Evolutionary conservation across 495 filamentous ascomycete genomes (phyloP).

Genomic region (Xylaria cubensis): DNA sequence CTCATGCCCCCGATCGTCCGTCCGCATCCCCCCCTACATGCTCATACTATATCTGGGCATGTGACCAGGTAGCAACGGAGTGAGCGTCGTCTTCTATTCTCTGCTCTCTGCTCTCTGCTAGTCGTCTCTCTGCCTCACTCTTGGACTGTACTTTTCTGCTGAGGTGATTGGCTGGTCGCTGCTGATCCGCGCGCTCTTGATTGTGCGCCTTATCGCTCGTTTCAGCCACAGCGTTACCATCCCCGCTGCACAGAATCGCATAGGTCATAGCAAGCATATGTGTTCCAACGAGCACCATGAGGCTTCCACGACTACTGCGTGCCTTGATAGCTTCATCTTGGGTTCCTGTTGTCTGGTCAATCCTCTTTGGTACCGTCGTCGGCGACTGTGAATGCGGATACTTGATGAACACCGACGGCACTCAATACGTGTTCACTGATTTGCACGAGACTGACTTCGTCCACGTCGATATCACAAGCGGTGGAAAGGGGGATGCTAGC

Average conservation of each 20-base stretch:
- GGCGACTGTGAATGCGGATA: slow-evolving; percentile 79
- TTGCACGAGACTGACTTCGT: slow-evolving; percentile 73
- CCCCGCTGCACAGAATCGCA: not conserved
- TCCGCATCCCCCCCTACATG: not conserved
- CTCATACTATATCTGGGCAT: slow-evolving; percentile 5
- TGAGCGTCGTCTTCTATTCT: not conserved
- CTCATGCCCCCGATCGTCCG: not conserved
- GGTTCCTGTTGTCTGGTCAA: slow-evolving; percentile 18
- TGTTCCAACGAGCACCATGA: slow-evolving; percentile 10
- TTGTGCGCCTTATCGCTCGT: slow-evolving; percentile 13
- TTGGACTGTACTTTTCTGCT: not conserved
- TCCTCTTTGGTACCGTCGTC: slow-evolving; percentile 32
- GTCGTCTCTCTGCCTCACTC: not conserved
- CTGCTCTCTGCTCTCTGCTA: not conserved
- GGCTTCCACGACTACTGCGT: not conserved
- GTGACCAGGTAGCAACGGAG: not conserved
- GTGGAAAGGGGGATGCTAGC: slow-evolving; percentile 20
- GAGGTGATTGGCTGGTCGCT: not conserved
- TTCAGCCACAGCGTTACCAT: slow-evolving; percentile 1
- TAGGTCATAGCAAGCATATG: slow-evolving; percentile 32
- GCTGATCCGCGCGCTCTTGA: not conserved
- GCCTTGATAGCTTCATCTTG: slow-evolving; percentile 32
- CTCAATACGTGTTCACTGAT: slow-evolving; percentile 65
- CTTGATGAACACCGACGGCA: slow-evolving; percentile 46
- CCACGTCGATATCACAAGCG: slow-evolving; percentile 61